Evolutionary conservation across 495 filamentous ascomycete genomes (phyloP), one percentile per base, ranked within the genome.

Genomic region (Penicillium parvum): DNA sequence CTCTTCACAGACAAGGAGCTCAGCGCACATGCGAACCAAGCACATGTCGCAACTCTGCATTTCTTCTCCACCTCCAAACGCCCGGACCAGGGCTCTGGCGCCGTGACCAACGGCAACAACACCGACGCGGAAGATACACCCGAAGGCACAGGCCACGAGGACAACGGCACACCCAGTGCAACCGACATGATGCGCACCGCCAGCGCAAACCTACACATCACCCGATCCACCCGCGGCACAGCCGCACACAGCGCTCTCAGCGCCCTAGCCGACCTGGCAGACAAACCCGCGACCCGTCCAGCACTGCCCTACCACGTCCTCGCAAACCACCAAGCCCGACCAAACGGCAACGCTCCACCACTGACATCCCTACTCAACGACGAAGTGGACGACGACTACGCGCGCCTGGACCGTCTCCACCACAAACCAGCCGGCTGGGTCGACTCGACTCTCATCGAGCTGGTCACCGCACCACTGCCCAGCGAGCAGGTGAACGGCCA

Each of bases 1-100:
- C 79, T 97, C 17, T 96, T 97, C 56, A 95, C 88, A 0, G 90
- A 96, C 47, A 95, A 91, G 66, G 91, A 97, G 63, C 79, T 96
- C 9, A 75, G 78, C 20, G 73, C 86, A 63, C 81, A 82, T 4
- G 83, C 85, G 30, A 86, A 87, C 50, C 65, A 76, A 19, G 84
- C 88, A 0, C 82, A 84, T 32, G 57, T 87, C 15, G 83, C 83
- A 7, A 77, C 85, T 49, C 52, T 77, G 58, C 67, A 78, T 70
- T 61, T 71, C 69, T 68, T 73, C 60, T 67, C 63, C 25, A 60
- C 74, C 56, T 52, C 78, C 63, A 72, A 73, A 66, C 54, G 76
- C 66, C 51, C 68, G 27, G 68, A 70, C 29, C 66, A 71, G 32
- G 57, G 53, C 11, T 65, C 68, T 8, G 64, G 65, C 8, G 56